phyloP scores from a whole-genome alignment of 2,329 filamentous ascomycete species.

The Chlorencoelia australis region DNA sequence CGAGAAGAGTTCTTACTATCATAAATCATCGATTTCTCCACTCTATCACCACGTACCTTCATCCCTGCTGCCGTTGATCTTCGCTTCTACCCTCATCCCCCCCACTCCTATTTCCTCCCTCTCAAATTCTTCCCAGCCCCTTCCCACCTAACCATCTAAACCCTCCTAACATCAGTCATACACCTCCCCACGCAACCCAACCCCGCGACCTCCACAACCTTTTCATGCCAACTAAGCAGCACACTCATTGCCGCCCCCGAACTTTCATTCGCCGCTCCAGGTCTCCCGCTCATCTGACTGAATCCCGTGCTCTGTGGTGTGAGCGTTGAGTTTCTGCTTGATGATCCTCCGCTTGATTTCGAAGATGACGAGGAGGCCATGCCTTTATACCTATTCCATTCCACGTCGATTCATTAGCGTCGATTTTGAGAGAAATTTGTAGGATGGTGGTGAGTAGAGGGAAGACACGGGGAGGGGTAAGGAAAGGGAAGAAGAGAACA shows the following conservation, averaged over 20 bases:
- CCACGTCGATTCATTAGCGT: neutral
- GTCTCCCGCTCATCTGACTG: slow-evolving; percentile 58
- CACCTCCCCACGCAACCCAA: slow-evolving; percentile 84
- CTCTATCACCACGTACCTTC: no score
- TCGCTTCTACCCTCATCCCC: no score
- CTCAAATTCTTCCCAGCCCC: neutral
- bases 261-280: slow-evolving; percentile 48
- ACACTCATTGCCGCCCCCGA: slow-evolving; percentile 92
- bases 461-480: no score
- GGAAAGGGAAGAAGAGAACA: neutral
- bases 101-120: neutral
- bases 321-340: slow-evolving; percentile 34
- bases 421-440: no score
- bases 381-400: slow-evolving; percentile 84
- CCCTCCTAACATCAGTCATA: slow-evolving; percentile 93
- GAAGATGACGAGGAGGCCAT: no score
- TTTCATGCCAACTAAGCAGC: slow-evolving; percentile 96
- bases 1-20: no score
- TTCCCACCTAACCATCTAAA: slow-evolving; percentile 37
- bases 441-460: no score
- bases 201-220: slow-evolving; percentile 88
- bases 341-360: slow-evolving; percentile 23
- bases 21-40: no score
- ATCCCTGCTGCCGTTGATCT: no score
- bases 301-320: slow-evolving; percentile 71